Percentiles rank a stretch among this genome's conserved stretches.
phyloP scores from a whole-genome alignment of 208 protist genomes.

The Trypanosoma scelopori region DNA sequence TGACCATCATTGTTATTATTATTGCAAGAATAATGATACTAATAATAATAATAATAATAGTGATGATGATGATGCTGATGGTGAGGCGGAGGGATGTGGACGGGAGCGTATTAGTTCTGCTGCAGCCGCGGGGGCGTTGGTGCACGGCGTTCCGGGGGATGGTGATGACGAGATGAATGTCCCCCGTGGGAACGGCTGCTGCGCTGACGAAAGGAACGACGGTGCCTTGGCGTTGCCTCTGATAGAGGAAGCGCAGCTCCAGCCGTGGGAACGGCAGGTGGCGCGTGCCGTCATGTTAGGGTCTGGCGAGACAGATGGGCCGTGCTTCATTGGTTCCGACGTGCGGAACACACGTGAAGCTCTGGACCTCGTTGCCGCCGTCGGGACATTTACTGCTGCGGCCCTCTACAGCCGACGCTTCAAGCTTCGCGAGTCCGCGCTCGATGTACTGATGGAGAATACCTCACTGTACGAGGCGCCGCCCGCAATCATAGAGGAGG shows the following conservation, averaged over 20 bases:
- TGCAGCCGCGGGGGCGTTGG: neutral
- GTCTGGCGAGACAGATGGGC: conserved; percentile 22
- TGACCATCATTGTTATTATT: too few relatives aligned
- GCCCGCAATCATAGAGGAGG: conserved; percentile 42
- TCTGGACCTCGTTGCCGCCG: conserved; percentile 26
- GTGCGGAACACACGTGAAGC: conserved; percentile 23
- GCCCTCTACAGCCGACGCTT: conserved; percentile 78
- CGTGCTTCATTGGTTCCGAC: conserved; percentile 26
- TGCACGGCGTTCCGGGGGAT: neutral
- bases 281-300: conserved; percentile 32
- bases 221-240: neutral
- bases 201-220: neutral
- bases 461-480: conserved; percentile 20
- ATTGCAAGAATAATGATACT: neutral
- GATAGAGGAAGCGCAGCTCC: conserved; percentile 2
- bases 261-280: conserved; percentile 30
- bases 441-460: conserved; percentile 53
- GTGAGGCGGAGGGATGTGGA: neutral
- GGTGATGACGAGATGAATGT: neutral
- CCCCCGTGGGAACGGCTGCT: neutral
- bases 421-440: conserved; percentile 73
- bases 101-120: neutral
- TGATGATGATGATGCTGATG: neutral
- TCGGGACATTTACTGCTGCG: conserved; percentile 62
- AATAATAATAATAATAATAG: conserved; percentile 4